Base-by-base conservation (phyloP, 192 early-diverging fungal species). In the Powellomyces hirtus region DNA sequence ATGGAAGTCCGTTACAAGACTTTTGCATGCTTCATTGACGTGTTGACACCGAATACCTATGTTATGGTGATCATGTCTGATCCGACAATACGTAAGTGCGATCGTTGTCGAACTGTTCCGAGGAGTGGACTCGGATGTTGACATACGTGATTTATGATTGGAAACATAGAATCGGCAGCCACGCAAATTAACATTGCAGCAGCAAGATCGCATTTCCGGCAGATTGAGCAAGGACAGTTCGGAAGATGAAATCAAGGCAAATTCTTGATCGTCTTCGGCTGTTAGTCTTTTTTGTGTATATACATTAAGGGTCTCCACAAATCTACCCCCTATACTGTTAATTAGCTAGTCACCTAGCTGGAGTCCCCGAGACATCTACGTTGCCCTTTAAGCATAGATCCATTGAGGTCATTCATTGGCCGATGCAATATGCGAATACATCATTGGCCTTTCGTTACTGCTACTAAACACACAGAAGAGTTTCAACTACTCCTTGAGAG, bases 31-130 rank as follows among this genome's bases (percentile, higher is more conserved):
- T 94, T 88, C 67, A 88, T 94, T 45, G 90, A 93, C 64, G 84
- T 89, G 34, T 70, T 94, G 66, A 94, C 92, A 5, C 78, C 87
- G 24, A 93, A 92, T 75, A 93, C 92, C 8, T 92, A 89, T 72
- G 85, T 92, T n/a, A 89, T 94, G 89, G 86, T 94, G 55, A 80
- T 94, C 40, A 84, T 93, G 79, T 89, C 91, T 2, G 90, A 94
- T 75, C 81, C 91, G 5, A 78, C 77, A 16, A 92, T 94, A 59
- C 89, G 91, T 93, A 84, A 84, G 90, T 79, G 38, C 42, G 16
- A 6, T 36, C 16, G 11, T 38, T 42, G 42, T 4, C 16, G 1
- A 56, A 14, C 1, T 1, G 26, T 36, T 60, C 24, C 14, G 20
- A 18, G 13, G 20, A 24, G 29, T 36, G 24, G 1, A 18, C 24